Percentiles rank a stretch among this genome's conserved stretches.
These are phyloP conservation scores for Talaromyces thailandensis DNA, from an alignment of 495 filamentous ascomycete genomes.

Conservation along the genomic window DNA sequence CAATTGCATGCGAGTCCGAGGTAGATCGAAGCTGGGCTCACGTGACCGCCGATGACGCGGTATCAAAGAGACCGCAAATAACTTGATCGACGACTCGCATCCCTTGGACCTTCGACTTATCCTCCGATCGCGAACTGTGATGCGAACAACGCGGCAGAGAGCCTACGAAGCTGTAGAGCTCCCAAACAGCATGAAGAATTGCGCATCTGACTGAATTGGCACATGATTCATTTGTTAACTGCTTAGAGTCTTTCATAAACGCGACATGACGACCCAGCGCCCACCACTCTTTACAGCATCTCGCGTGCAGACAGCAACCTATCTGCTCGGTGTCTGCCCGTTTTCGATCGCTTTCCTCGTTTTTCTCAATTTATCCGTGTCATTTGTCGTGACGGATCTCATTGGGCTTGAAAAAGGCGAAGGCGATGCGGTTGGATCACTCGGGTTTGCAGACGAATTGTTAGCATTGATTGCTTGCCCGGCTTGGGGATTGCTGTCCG, in stretches of 20 bases:
- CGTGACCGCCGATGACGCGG: not conserved
- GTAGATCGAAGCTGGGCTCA: not conserved
- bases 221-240: not conserved
- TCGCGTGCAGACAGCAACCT: conserved; percentile 66
- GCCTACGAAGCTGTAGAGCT: not conserved
- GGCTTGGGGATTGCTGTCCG: conserved; percentile 83
- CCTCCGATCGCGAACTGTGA: not conserved
- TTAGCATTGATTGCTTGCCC: conserved; percentile 87
- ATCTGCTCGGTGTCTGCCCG: conserved; percentile 80
- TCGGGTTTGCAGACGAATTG: conserved; percentile 93
- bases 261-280: conserved; percentile 22
- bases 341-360: conserved; percentile 97
- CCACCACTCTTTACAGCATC: conserved; percentile 51
- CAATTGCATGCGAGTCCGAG: not conserved
- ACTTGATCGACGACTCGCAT: not conserved
- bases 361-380: conserved; percentile 89
- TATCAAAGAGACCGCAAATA: not conserved
- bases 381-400: conserved; percentile 89
- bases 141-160: not conserved
- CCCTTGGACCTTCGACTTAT: not conserved
- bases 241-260: not conserved
- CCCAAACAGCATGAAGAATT: not conserved
- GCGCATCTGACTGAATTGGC: not conserved
- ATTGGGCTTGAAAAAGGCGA: conserved; percentile 68
- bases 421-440: conserved; percentile 83